phyloP scores from a whole-genome alignment of 2,329 filamentous ascomycete species.

The Clonostachys chloroleuca region DNA sequence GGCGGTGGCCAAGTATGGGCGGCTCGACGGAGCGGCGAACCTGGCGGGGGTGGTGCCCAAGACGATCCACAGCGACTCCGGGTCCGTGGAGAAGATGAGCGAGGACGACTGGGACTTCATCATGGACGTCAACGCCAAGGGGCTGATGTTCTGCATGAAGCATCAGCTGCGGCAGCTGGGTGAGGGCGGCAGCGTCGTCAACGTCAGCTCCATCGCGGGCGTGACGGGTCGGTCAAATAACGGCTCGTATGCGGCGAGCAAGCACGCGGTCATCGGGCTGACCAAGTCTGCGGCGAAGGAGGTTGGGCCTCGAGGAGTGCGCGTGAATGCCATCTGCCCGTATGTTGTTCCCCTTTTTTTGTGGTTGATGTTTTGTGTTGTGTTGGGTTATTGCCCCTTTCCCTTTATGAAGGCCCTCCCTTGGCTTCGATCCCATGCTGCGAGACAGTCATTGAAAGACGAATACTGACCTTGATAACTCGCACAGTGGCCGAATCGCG shows the following conservation, averaged over 20 bases:
- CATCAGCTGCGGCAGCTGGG: slow-evolving; percentile 23
- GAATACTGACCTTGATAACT: not conserved
- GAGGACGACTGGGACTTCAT: slow-evolving; percentile 17
- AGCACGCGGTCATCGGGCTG: slow-evolving; percentile 22
- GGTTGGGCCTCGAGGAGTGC: slow-evolving; percentile 12
- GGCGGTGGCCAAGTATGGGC: slow-evolving; percentile 21
- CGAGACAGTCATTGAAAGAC: too few relatives aligned
- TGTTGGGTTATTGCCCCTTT: too few relatives aligned
- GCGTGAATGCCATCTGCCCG: slow-evolving; percentile 21
- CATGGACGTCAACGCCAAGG: slow-evolving; percentile 18
- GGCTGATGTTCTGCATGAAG: slow-evolving; percentile 19
- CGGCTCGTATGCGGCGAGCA: slow-evolving; percentile 19
- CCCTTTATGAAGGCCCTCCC: too few relatives aligned
- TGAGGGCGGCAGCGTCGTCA: slow-evolving; percentile 38
- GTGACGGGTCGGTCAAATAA: slow-evolving; percentile 23
- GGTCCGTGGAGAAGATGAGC: slow-evolving; percentile 13
- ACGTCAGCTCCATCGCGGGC: slow-evolving; percentile 35
- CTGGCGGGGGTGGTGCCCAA: slow-evolving; percentile 26
- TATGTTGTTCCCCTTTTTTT: slow-evolving; percentile 6
- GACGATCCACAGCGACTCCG: slow-evolving; percentile 12
- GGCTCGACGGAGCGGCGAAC: slow-evolving; percentile 29
- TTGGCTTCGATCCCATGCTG: too few relatives aligned
- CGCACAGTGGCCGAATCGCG: slow-evolving; percentile 15
- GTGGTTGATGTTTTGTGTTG: not conserved
- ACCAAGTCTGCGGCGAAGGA: slow-evolving; percentile 21